Conservation (phyloP, 306 rosid species). For the Betula pendula region DNA sequence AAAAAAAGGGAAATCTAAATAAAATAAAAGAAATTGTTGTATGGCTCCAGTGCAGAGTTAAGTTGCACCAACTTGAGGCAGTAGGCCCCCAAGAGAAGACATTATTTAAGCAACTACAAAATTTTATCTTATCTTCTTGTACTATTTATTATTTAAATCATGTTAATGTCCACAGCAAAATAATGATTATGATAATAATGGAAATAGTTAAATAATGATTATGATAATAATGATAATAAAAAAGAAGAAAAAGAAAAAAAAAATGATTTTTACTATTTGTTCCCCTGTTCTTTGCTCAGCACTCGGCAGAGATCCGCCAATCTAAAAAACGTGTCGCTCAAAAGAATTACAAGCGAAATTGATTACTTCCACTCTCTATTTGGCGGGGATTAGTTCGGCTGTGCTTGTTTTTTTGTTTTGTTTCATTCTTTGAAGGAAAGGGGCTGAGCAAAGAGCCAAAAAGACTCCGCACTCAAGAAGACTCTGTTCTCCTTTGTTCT, state of each 20-base stretch:
- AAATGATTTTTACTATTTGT: not conserved
- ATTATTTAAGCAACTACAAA: not conserved
- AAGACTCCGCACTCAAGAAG: slow-evolving; percentile 6
- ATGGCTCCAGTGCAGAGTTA: too few species aligned
- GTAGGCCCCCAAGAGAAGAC: not conserved
- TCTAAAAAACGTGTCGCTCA: not conserved
- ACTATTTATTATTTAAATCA: not conserved
- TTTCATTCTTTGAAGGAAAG: not conserved
- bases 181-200: not conserved
- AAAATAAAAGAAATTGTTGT: too few species aligned
- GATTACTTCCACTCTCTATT: not conserved
- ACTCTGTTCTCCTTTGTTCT: slow-evolving; percentile 4
- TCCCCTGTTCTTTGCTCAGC: not conserved
- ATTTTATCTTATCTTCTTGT: not conserved
- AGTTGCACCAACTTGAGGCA: too few species aligned
- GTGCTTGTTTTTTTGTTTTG: not conserved
- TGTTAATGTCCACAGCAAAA: not conserved
- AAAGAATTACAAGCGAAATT: not conserved
- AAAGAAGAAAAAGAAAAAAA: not conserved
- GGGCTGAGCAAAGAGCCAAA: slow-evolving; percentile 9
- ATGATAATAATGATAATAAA: not conserved
- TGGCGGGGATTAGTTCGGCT: not conserved
- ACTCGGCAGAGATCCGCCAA: not conserved
- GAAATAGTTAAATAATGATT: not conserved
- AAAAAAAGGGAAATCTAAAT: too few species aligned